Conservation (phyloP, 768 basidiomycete species). For the Panellus pusillus region DNA sequence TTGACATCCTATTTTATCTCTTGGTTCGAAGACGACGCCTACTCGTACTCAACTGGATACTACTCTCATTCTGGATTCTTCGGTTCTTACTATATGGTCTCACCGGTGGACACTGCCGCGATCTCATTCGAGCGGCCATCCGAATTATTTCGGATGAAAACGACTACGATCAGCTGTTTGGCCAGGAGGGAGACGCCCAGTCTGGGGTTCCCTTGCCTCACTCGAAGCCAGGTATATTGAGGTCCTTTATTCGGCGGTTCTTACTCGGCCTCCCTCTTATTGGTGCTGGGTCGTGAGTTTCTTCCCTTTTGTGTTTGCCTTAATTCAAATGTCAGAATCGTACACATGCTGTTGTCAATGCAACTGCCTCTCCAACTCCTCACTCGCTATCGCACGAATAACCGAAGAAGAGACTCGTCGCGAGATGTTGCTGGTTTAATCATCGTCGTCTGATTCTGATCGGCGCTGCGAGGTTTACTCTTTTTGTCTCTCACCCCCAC, state of each 20-base stretch:
- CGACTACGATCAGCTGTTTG: constrained; percentile 34
- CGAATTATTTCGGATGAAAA: constrained; percentile 62
- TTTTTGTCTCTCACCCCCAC: not conserved
- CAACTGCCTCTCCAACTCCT: constrained; percentile 72
- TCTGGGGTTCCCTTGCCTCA: constrained; percentile 20
- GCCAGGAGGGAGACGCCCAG: constrained; percentile 13
- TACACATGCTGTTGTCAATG: constrained; percentile 67
- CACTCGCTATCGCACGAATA: constrained; percentile 59
- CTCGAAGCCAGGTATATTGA: constrained; percentile 47
- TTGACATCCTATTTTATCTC: constrained; percentile 67
- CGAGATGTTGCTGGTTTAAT: constrained; percentile 68
- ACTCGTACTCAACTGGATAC: constrained; percentile 31
- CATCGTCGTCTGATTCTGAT: constrained; percentile 59
- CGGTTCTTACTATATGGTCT: constrained; percentile 43
- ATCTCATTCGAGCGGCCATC: constrained; percentile 62
- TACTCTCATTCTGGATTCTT: constrained; percentile 34
- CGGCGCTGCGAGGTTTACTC: constrained; percentile 60
- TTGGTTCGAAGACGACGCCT: constrained; percentile 50
- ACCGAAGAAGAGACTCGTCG: constrained; percentile 54
- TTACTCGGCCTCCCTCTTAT: constrained; percentile 75
- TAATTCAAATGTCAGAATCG: constrained; percentile 31
- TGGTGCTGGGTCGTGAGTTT: constrained; percentile 58
- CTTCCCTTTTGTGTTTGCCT: not conserved
- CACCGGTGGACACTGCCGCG: constrained; percentile 59
- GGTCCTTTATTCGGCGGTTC: constrained; percentile 66